Evolutionary conservation across 208 protist genomes (phyloP).

Genomic region (Leishmania amazonensis): DNA sequence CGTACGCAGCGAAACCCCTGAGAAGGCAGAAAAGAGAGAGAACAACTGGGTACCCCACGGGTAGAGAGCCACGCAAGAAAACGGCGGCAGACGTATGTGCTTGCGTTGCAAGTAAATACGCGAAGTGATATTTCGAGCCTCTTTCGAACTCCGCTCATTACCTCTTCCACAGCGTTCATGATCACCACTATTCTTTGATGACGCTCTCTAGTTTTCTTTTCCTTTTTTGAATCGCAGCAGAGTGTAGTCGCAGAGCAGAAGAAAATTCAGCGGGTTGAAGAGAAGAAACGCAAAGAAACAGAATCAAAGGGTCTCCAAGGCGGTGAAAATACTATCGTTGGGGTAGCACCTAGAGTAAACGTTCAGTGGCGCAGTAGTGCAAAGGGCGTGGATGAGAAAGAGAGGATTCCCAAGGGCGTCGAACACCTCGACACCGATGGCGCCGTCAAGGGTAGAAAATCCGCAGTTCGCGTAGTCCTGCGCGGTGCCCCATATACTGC

Average conservation of each 20-base stretch:
- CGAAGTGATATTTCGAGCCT: background rate
- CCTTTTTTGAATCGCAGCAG: background rate
- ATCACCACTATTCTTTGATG: background rate
- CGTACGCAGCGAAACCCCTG: background rate
- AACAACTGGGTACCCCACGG: background rate
- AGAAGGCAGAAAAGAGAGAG: background rate
- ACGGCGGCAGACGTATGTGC: background rate
- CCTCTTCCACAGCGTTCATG: background rate
- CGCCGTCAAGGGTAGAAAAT: constrained; percentile 35
- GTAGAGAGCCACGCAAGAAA: background rate
- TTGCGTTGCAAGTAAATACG: too few relatives aligned
- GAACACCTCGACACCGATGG: constrained; percentile 60
- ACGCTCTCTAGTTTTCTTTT: too few relatives aligned
- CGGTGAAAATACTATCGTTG: constrained; percentile 27
- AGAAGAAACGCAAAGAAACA: background rate
- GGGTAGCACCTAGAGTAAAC: constrained; percentile 56
- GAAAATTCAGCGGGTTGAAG: background rate
- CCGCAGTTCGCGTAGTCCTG: constrained; percentile 49
- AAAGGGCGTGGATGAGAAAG: constrained; percentile 57
- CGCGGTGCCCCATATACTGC: constrained; percentile 65
- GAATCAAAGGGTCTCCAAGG: background rate
- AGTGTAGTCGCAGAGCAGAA: background rate
- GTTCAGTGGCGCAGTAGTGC: constrained; percentile 31
- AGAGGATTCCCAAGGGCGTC: constrained; percentile 50
- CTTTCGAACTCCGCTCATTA: background rate